A percentile compares a stretch with the other conserved stretches of the same genome.
These are phyloP conservation scores for Cyclotella atomus DNA, from an alignment of 108 stramenopile species.

Conservation along the genomic window DNA sequence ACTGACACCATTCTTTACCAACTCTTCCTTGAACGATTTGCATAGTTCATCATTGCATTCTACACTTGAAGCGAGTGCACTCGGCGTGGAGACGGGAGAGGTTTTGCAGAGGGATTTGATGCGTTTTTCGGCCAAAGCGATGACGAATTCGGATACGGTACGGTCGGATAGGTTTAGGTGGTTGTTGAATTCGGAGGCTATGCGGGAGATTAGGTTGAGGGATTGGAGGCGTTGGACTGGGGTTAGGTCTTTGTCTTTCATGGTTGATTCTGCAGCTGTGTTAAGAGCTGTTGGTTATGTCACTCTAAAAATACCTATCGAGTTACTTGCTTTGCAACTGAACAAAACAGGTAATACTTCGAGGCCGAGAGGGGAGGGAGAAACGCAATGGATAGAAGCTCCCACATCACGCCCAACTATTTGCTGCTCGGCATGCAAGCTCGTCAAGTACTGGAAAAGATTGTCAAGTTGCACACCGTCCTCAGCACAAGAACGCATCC, in stretches of 20 bases:
- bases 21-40: slow-evolving; percentile 44
- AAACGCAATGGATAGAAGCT: too few relatives aligned
- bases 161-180: slow-evolving; percentile 92
- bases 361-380: too few relatives aligned
- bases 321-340: too few relatives aligned
- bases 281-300: too few relatives aligned
- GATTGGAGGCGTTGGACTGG: slow-evolving; percentile 92
- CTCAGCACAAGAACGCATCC: too few relatives aligned
- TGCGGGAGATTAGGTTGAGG: slow-evolving; percentile 85
- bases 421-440: too few relatives aligned
- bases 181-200: slow-evolving; percentile 87
- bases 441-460: too few relatives aligned
- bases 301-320: too few relatives aligned
- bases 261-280: slow-evolving; percentile 3
- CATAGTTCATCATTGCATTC: slow-evolving; percentile 36
- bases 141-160: slow-evolving; percentile 95
- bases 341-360: too few relatives aligned
- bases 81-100: slow-evolving; percentile 3
- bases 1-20: slow-evolving; percentile 68
- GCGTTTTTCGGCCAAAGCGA: slow-evolving; percentile 83
- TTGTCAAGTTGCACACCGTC: too few relatives aligned
- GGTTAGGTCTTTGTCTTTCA: slow-evolving; percentile 55
- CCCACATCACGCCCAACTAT: too few relatives aligned
- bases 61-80: slow-evolving; percentile 2
- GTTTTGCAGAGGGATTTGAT: slow-evolving; percentile 50